Evolutionary conservation across 2,329 filamentous ascomycete species (phyloP).

Genomic region (Nectriaceae sp.): DNA sequence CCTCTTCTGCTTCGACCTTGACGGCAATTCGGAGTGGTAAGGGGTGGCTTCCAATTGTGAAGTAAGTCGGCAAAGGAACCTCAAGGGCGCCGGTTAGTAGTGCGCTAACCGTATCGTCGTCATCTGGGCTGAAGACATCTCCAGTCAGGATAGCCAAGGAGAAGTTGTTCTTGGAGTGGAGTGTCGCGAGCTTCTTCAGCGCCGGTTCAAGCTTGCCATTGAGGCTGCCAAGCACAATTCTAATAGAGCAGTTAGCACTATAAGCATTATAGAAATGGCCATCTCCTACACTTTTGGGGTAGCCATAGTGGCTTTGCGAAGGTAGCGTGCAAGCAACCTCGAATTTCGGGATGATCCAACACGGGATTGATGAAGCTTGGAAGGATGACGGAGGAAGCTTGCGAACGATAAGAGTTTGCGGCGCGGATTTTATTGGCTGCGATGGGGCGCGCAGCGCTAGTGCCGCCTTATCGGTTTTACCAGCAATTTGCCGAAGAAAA

Average conservation of each 20-base stretch:
- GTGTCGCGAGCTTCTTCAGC: constrained; percentile 75
- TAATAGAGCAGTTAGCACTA: constrained; percentile 35
- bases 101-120: constrained; percentile 59
- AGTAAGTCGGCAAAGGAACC: constrained; percentile 86
- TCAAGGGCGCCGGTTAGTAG: constrained; percentile 73
- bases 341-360: not conserved
- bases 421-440: constrained; percentile 33
- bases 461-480: constrained; percentile 37
- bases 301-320: constrained; percentile 38
- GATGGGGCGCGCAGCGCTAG: constrained; percentile 13
- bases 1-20: constrained; percentile 71
- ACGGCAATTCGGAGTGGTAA: constrained; percentile 72
- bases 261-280: not conserved
- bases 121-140: constrained; percentile 72
- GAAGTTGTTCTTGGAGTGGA: constrained; percentile 89
- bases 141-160: constrained; percentile 82
- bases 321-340: not conserved
- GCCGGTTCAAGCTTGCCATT: constrained; percentile 76
- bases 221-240: constrained; percentile 80
- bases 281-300: constrained; percentile 49
- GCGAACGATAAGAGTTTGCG: constrained; percentile 38
- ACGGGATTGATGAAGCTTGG: not conserved
- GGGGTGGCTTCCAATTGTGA: constrained; percentile 74
- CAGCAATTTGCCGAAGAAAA: constrained; percentile 36
- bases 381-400: constrained; percentile 6